phyloP scores from a whole-genome alignment of 2,329 filamentous ascomycete genomes.

The Tetracladium maxilliforme region DNA sequence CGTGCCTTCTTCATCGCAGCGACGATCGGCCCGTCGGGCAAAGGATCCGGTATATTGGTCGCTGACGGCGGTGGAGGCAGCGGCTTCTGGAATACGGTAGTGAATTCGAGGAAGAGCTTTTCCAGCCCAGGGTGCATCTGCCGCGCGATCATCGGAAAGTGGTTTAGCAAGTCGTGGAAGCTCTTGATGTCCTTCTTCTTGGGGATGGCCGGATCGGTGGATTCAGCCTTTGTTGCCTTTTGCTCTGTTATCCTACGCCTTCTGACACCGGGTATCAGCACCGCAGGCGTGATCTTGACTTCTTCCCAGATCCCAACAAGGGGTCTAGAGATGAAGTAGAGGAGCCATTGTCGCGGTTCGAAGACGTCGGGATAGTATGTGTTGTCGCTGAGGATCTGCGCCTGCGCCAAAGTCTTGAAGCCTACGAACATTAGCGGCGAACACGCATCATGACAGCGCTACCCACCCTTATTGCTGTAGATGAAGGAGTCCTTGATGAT shows the following conservation, averaged over 20 bases:
- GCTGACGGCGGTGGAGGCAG: conserved; percentile 61
- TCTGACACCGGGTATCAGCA: conserved; percentile 20
- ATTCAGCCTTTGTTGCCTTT: conserved; percentile 5
- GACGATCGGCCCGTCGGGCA: conserved; percentile 38
- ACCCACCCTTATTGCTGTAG: conserved; percentile 87
- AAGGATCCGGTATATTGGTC: conserved; percentile 39
- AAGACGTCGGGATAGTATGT: conserved; percentile 83
- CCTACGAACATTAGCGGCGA: conserved; percentile 33
- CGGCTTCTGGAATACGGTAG: conserved; percentile 70
- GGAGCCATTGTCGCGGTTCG: conserved; percentile 84
- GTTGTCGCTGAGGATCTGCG: conserved; percentile 68
- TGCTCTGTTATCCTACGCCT: no score
- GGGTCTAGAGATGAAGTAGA: conserved; percentile 90
- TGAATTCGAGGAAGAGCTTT: conserved; percentile 79
- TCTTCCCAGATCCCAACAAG: conserved; percentile 75
- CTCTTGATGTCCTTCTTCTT: conserved; percentile 83
- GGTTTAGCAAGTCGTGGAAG: conserved; percentile 77
- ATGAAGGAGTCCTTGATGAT: conserved; percentile 87
- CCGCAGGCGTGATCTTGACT: conserved; percentile 53
- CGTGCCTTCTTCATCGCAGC: conserved; percentile 38
- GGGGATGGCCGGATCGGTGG: conserved; percentile 23
- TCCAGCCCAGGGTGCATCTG: conserved; percentile 94
- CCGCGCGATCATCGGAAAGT: conserved; percentile 88
- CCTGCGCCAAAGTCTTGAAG: conserved; percentile 84
- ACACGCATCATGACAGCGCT: conserved; percentile 1